Base-by-base conservation (phyloP, 306 rosid genomes). In the Vigna mungo region DNA sequence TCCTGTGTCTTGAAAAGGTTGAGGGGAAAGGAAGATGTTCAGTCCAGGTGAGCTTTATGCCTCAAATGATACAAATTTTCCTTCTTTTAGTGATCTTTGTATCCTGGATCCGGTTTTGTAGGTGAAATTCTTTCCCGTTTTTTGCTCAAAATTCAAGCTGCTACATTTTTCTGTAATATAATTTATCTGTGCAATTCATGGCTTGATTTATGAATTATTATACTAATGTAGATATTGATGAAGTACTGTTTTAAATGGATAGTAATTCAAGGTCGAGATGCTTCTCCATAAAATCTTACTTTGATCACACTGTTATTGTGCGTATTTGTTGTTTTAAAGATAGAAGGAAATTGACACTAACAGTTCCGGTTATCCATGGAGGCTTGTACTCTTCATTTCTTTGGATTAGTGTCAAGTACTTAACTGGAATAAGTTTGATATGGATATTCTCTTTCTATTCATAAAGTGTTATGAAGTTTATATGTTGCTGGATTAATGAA, bases 21-120 rank as follows among this genome's bases (percentile, higher is more conserved):
- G 68, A 87, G 98, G 80, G 98, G 99, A 60, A 96, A 92, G 86
- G 99, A 96, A 77, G 99, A 96, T 83, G 94, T 92, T 20, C 94
- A 96, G 75, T 82, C 90, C 49, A 91, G 98, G 99, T 96, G 34
- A 84, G 87, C 4, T 74, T 78, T 20, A 25, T 55, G 34, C 11
- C 15, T 70, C 56, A 47, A 37, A 17, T 68, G 17, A 21, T 43
- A 9, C 30, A 55, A 27, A 15, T 64, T 54, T 1, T 47, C 16
- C 23, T 74, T 30, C 32, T 66, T n/a, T 55, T 47, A 1, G 3
- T 60, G 9, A 34, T 32, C 11, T 66, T 13, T 21, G 27, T 54
- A 41, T 70, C n/a, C 36, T 11, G 7, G 23, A 1, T 43, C 18
- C 16, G 51, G 20, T 41, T 71, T 70, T 34, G 36, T 41, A 11